Evolutionary conservation across 257 asterid species (phyloP), one percentile per base, ranked within the genome.

Genomic region (Capsicum pubescens): DNA sequence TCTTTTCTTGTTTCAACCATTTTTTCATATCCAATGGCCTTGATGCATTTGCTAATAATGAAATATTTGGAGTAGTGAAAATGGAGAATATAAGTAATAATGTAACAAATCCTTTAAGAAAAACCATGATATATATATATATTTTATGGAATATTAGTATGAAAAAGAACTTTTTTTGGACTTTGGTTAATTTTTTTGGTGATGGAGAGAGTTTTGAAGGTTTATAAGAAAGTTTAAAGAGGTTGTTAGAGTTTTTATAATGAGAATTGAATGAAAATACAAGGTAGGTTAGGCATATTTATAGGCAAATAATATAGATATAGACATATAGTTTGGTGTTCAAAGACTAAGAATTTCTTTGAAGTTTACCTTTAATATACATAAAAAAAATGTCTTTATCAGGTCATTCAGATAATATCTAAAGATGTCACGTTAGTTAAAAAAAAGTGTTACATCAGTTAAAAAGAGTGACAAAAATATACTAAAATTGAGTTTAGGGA

Each of bases 21-120:
- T 59, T 80, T 61, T 7, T 44, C 83, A 35, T 80, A 57, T 64
- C 48, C 42, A 81, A 61, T 7, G 77, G 84, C 77, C 84, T 81
- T 44, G 39, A 52, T 63, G 77, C 84, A 63, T 81, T 67, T 81
- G 77, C 84, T 16, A 63, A 60, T 16, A 81, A 81, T 54, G 9
- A 0, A 61, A 9, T 5, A 81, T 48, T 81, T 63, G 77, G 77
- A 63, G 63, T 13, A 3, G 26, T 63, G 12, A 63, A 81, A 60
- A 81, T 81, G 46, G 50, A 63, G 16, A 81, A 26, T 61, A 81
- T 46, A n/a, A 81, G 69, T 35, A 81, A 48, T 4, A 81, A 52
- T 63, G 74, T 44, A 81, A 81, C 21, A 35, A 81, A 44, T 81
- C 26, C 77, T 44, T 14, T 81, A 60, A 58, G 32, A 48, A 63